Evolutionary conservation across 805 yeast genomes (phyloP).

Genomic region (Ogataea populi-albae): DNA sequence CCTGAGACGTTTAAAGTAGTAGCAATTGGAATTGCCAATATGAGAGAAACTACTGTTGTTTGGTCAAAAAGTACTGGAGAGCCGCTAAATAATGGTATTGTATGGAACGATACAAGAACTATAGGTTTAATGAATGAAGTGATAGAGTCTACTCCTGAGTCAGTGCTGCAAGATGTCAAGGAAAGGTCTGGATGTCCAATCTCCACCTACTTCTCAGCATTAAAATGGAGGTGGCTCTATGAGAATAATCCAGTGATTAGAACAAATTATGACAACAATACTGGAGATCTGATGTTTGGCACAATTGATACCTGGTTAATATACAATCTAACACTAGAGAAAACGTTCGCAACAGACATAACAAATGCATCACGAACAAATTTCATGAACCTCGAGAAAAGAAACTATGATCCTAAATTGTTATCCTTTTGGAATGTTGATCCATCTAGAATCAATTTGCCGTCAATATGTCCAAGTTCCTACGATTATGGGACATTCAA

Average conservation of each 20-base stretch:
- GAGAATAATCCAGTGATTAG: constrained; percentile 70
- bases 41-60: constrained; percentile 90
- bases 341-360: constrained; percentile 75
- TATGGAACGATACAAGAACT: constrained; percentile 95
- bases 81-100: constrained; percentile 85
- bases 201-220: constrained; percentile 88
- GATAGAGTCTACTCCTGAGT: constrained; percentile 50
- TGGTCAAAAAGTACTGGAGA: constrained; percentile 84
- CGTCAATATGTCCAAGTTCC: constrained; percentile 75
- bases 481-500: constrained; percentile 72
- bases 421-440: constrained; percentile 80
- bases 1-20: constrained; percentile 47
- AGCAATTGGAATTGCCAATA: constrained; percentile 87
- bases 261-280: constrained; percentile 69
- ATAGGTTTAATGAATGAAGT: constrained; percentile 64
- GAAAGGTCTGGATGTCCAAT: constrained; percentile 80
- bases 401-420: constrained; percentile 71
- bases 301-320: constrained; percentile 94
- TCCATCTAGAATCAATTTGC: constrained; percentile 58
- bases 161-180: constrained; percentile 54
- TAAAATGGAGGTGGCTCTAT: constrained; percentile 84
- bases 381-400: constrained; percentile 77
- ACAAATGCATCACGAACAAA: constrained; percentile 91
- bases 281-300: constrained; percentile 77
- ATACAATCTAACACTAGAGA: constrained; percentile 72